Base-by-base conservation (phyloP, 495 filamentous ascomycete species). In the Chaetomium tenue region DNA sequence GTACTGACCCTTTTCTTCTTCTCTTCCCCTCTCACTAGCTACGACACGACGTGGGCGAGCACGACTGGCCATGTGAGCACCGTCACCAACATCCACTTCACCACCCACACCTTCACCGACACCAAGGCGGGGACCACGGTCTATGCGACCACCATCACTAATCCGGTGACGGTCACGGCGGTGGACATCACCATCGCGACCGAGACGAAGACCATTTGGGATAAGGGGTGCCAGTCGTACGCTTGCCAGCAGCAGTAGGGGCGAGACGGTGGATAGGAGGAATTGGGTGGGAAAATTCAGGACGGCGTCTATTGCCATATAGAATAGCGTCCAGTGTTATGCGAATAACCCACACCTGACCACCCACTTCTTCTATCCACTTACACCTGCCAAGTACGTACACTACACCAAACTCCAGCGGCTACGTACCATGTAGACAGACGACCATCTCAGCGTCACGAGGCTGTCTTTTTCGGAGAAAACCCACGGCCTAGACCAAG, bases 191-290 rank as follows among this genome's bases (percentile, higher is more conserved):
- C n/a, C 0, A 12, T 37, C 9, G 58, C 58, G 44, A 60, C 58
- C 6, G 46, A 37, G 3, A 60, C 58, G 9, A 30, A 44, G 58
- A 60, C 58, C 0, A 44, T 60, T 0, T 60, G 46, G 44, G 58
- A 28, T 18, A 22, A 23, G n/a, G 58, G 58, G 1, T 60, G 58
- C 30, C 4, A 50, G 44, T 50, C 58, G 44, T 60, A 25, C 44
- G 30, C 46, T 37, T 60, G 58, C n/a, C 37, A 44, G 13, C 3
- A 25, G 20, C 40, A 37, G 33, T 7, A 37, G 6, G 55, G 40
- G 55, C 4, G 18, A 11, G 46, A 23, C 20, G 18, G 6, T 30
- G 28, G 28, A 30, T 30, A 47, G 44, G 16, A 20, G 0, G 16
- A 20, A 23, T 20, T 9, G 9, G 33, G 33, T 7, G 33, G 33